Evolutionary conservation across 257 asterid genomes (phyloP), one percentile per base, ranked within the genome.

Genomic region (Fraxinus anomala): DNA sequence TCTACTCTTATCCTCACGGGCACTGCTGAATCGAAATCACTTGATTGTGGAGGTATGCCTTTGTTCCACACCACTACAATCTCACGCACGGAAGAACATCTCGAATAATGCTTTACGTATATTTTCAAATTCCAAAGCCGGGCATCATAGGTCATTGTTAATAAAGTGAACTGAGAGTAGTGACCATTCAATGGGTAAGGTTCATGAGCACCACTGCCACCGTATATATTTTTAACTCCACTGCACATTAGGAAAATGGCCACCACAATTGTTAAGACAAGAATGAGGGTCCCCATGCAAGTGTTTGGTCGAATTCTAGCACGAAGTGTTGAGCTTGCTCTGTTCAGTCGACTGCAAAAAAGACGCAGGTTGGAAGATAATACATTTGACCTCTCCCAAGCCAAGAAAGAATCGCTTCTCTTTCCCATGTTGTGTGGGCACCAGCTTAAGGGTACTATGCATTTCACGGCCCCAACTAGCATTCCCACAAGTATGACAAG

Each of bases 1-100:
- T 96, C 97, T 0, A 89, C 87, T 76, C 99, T 76, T 73, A 96
- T 86, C 88, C 99, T 87, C 5, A 96, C 86, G 0, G 99, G 99
- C 34, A 96, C 99, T 0, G 92, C 95, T 0, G 99, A 90, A 85
- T 96, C 94, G 2, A 96, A 87, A 8, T 93, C 97, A 1, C 81
- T 84, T 13, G 83, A 23, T 1, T 12, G 80, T 6, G 98, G 99
- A 1, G 93, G 97, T 17, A 54, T 70, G 1, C 98, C 99, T 83
- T 90, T 93, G 91, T 96, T 96, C 99, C 99, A 96, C 54, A 91
- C 94, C 7, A 96, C 98, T 33, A 96, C 97, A 33, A 96, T 93
- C 88, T 96, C 99, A 2, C 97, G 93, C n/a, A 93, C 98, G 0
- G 99, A 96, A 7, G 98, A 82, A 74, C 99, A 96, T 78, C 98